These are phyloP conservation scores for Podospora fimiseda DNA, from an alignment of 495 filamentous ascomycete genomes.

Conservation along the genomic window DNA sequence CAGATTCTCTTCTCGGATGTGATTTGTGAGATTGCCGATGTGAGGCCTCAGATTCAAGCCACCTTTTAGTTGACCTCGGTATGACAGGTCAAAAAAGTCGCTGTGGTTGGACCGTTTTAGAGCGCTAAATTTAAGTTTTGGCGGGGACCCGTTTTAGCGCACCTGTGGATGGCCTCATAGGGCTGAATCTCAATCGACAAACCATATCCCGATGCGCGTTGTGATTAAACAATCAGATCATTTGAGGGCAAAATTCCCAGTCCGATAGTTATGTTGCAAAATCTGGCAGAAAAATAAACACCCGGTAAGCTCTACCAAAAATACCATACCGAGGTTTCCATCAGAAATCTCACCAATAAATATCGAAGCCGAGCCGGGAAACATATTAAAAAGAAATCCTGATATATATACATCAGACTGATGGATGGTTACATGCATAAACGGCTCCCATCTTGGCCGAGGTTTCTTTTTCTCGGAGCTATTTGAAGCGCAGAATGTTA, in stretches of 20 bases:
- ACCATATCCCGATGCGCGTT: too few relatives aligned
- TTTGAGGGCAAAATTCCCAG: neutral
- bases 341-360: neutral
- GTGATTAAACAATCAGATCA: too few relatives aligned
- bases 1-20: too few relatives aligned
- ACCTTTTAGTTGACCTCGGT: too few relatives aligned
- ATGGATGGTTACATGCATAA: neutral
- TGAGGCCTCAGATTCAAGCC: too few relatives aligned
- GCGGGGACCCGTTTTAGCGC: neutral
- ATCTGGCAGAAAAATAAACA: too few relatives aligned
- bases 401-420: neutral
- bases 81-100: too few relatives aligned
- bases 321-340: neutral
- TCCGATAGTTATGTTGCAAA: too few relatives aligned
- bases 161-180: slow-evolving; percentile 1
- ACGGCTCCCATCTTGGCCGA: too few relatives aligned
- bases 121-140: slow-evolving; percentile 1
- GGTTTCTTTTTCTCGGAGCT: too few relatives aligned
- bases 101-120: neutral
- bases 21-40: too few relatives aligned
- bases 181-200: slow-evolving; percentile 7
- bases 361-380: neutral
- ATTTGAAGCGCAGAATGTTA: too few relatives aligned
- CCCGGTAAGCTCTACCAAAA: neutral
- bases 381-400: neutral